Base-by-base conservation (phyloP, 2,329 filamentous ascomycete species). In the Neospermospora avenae region DNA sequence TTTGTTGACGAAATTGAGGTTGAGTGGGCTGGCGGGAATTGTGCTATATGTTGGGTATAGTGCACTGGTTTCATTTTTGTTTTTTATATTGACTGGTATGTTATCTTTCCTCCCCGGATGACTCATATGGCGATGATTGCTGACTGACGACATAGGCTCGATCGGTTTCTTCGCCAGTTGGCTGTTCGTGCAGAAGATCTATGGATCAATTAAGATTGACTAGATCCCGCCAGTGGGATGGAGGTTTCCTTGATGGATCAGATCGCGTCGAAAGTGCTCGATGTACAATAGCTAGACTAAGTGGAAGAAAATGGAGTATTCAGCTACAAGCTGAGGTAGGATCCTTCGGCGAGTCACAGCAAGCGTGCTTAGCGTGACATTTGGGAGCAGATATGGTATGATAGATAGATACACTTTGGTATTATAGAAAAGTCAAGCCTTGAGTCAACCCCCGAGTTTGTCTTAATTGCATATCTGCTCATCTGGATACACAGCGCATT, bases 151-250 rank as follows among this genome's bases (percentile, higher is more conserved):
- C 59, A 3, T 65, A 97, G 95, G 93, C 34, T 90, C 93, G 0
- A 98, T 99, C 73, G 95, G 95, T 58, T 97, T 95, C 79, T 91
- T 97, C 69, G 86, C 95, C 8, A 96, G 91, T 74, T 98, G 93
- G 91, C 84, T 89, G 73, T 99, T 99, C 73, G 89, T 96, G 56
- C 85, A 90, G 67, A 93, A 90, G 74, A 99, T 99, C 63, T 99
- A 99, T 75, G 80, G 86, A 24, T 97, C 93, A n/a, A 96, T 99
- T 78, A 99, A 99, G 81, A 92, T 99, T 66, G 95, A 99, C 74
- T 99, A 67, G 28, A 41, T 10, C 3, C 11, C 31, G 7, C 8
- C 10, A 22, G n/a, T 1, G 8, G 6, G 3, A n/a, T 20, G 28
- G 16, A 13, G n/a, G 31, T 37, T n/a, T n/a, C n/a, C n/a, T 28